These are phyloP conservation scores for Grosmannia huntii DNA, from an alignment of 2,329 filamentous ascomycete genomes.

Conservation along the genomic window DNA sequence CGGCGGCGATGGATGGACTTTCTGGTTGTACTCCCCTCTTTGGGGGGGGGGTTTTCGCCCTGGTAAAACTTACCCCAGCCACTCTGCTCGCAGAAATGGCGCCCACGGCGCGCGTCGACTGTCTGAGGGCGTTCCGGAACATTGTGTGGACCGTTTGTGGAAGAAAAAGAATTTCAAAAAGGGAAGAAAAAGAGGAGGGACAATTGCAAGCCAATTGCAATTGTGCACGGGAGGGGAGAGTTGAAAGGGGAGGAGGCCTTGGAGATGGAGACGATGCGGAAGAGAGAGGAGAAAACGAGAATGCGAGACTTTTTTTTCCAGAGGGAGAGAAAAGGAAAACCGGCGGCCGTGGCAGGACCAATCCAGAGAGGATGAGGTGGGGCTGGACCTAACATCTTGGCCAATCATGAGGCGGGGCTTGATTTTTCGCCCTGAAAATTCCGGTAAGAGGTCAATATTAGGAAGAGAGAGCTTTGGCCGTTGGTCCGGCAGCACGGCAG, in stretches of 20 bases:
- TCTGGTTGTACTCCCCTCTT: background rate
- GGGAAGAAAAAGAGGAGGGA: constrained; percentile 34
- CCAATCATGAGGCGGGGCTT: constrained; percentile 11
- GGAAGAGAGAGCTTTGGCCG: constrained; percentile 6
- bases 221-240: constrained; percentile 24
- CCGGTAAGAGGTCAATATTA: constrained; percentile 9
- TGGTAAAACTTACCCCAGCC: constrained; percentile 68
- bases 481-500: constrained; percentile 8
- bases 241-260: constrained; percentile 2
- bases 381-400: background rate
- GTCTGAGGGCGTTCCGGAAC: constrained; percentile 97
- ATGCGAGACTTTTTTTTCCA: constrained; percentile 10
- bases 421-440: constrained; percentile 14
- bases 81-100: constrained; percentile 89
- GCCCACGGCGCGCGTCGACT: constrained; percentile 89
- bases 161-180: constrained; percentile 30
- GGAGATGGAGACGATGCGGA: constrained; percentile 10
- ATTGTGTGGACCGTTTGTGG: constrained; percentile 38
- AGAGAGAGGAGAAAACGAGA: constrained; percentile 10
- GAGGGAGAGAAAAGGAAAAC: constrained; percentile 7
- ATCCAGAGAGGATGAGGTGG: constrained; percentile 6
- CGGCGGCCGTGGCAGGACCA: constrained; percentile 4
- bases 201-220: constrained; percentile 52
- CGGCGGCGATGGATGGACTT: background rate
- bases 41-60: background rate